These are phyloP conservation scores for Kodamaea fungicola DNA, from an alignment of 1,139 yeast genomes.

Conservation along the genomic window DNA sequence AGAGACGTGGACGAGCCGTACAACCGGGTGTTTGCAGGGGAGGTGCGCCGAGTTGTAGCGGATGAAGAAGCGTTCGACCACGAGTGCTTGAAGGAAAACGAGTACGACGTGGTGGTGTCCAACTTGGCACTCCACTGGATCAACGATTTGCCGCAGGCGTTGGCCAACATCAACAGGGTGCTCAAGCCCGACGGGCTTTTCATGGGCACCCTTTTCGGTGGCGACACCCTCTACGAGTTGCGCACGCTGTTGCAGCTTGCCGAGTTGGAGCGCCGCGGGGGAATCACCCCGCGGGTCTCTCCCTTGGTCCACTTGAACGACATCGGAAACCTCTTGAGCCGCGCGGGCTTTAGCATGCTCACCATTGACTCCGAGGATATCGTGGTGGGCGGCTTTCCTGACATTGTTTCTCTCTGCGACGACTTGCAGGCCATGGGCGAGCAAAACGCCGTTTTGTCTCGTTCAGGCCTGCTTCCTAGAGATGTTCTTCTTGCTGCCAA, in stretches of 20 bases:
- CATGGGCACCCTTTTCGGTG: slow-evolving; percentile 81
- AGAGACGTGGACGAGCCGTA: slow-evolving; percentile 39
- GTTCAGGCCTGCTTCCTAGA: slow-evolving; percentile 54
- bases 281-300: slow-evolving; percentile 75
- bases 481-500: slow-evolving; percentile 74
- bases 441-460: slow-evolving; percentile 62
- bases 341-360: slow-evolving; percentile 74
- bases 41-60: slow-evolving; percentile 47
- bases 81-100: slow-evolving; percentile 34
- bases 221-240: slow-evolving; percentile 78
- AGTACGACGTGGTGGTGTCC: slow-evolving; percentile 71
- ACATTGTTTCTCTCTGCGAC: slow-evolving; percentile 59
- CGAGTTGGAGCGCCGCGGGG: slow-evolving; percentile 75
- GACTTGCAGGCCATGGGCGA: slow-evolving; percentile 86
- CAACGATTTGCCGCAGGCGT: slow-evolving; percentile 69
- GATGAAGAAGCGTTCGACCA: slow-evolving; percentile 66
- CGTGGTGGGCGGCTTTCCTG: slow-evolving; percentile 76
- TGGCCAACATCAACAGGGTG: slow-evolving; percentile 55
- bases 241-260: slow-evolving; percentile 80
- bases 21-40: slow-evolving; percentile 40
- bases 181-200: slow-evolving; percentile 81
- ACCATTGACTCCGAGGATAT: slow-evolving; percentile 86
- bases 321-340: slow-evolving; percentile 66
- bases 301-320: slow-evolving; percentile 80
- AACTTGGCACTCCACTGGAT: slow-evolving; percentile 82